These are phyloP conservation scores for Phytopythium kandeliae DNA, from an alignment of 352 stramenopile genomes.

Conservation along the genomic window DNA sequence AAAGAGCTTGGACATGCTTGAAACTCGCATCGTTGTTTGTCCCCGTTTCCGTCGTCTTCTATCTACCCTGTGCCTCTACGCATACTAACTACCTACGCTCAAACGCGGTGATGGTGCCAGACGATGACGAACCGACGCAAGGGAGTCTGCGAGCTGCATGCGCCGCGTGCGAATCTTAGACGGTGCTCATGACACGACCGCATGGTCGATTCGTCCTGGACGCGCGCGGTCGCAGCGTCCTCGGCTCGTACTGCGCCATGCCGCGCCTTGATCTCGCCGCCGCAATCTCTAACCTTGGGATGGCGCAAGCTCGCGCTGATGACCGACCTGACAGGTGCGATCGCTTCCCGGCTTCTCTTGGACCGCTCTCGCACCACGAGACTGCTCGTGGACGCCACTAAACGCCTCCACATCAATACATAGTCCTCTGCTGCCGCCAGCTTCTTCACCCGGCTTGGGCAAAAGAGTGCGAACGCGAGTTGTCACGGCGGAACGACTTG, in stretches of 20 bases:
- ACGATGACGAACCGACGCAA: too few species aligned
- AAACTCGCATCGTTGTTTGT: too few species aligned
- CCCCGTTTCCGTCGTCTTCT: too few species aligned
- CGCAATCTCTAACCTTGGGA: not conserved
- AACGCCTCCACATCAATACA: not conserved
- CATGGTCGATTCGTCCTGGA: not conserved
- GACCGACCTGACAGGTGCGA: too few species aligned
- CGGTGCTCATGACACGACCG: not conserved
- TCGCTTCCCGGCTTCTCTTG: not conserved
- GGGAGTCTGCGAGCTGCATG: too few species aligned
- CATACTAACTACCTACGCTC: too few species aligned
- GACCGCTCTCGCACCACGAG: not conserved
- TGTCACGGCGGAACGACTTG: conserved; percentile 23
- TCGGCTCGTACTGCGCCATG: not conserved
- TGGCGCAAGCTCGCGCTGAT: too few species aligned
- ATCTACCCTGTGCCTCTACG: too few species aligned
- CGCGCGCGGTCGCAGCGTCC: not conserved
- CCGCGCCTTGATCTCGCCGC: not conserved
- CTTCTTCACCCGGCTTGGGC: conserved; percentile 26
- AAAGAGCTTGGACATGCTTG: too few species aligned
- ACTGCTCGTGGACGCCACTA: not conserved
- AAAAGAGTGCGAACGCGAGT: conserved; percentile 12
- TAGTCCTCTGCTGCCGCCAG: not conserved
- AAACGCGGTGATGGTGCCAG: too few species aligned
- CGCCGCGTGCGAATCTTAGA: too few species aligned